Conservation (phyloP, 805 yeast species). For the Zygosaccharomyces rouxii region DNA sequence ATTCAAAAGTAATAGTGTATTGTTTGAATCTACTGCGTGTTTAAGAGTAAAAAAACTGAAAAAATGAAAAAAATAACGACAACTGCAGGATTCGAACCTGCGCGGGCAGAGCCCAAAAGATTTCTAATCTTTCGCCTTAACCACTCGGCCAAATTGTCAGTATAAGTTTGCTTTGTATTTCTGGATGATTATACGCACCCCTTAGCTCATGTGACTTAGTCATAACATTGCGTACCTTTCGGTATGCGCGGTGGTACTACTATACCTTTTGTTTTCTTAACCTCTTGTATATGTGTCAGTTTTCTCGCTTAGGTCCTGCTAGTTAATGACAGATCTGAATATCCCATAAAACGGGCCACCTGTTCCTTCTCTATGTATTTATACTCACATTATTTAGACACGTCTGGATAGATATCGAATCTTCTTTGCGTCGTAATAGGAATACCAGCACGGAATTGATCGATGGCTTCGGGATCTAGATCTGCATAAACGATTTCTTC, state of each 20-base stretch:
- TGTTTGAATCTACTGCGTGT: no score
- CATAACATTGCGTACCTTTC: no score
- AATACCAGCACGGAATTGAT: slow-evolving; percentile 56
- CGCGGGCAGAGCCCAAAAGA: slow-evolving; percentile 53
- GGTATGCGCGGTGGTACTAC: no score
- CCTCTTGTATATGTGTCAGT: not conserved
- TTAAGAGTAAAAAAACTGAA: not conserved
- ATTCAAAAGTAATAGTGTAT: no score
- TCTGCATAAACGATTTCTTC: slow-evolving; percentile 75
- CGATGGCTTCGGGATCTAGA: slow-evolving; percentile 57
- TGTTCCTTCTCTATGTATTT: no score
- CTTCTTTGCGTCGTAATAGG: slow-evolving; percentile 70
- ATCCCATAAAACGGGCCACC: no score
- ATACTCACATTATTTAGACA: slow-evolving; percentile 6
- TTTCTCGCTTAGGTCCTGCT: not conserved
- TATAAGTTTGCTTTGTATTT: no score
- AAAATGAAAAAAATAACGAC: slow-evolving; percentile 41
- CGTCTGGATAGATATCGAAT: slow-evolving; percentile 49
- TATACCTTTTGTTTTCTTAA: no score
- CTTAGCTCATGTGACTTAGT: no score
- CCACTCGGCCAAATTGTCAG: slow-evolving; percentile 59
- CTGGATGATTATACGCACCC: no score
- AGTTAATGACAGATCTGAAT: no score
- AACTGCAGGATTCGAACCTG: slow-evolving; percentile 65
- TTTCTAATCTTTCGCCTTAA: slow-evolving; percentile 57